Percentiles rank a stretch among this genome's conserved stretches.
phyloP scores from a whole-genome alignment of 208 protist species.

The Trypanosoma boissoni region DNA sequence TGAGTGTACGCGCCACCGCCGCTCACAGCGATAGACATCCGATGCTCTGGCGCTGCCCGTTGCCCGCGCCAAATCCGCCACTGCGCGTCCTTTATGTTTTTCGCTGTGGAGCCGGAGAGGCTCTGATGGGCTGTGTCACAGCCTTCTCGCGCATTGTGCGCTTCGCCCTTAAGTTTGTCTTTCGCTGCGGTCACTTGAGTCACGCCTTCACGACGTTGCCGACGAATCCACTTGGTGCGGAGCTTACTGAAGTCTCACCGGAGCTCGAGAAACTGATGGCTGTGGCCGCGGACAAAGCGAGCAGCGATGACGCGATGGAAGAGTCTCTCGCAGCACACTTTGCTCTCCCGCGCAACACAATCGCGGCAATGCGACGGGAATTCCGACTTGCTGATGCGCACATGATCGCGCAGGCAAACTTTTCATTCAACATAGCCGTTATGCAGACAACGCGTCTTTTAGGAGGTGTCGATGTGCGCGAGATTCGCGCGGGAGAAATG shows the following conservation, averaged over 20 bases:
- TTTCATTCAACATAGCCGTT: conserved; percentile 21
- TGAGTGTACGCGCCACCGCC: conserved; percentile 35
- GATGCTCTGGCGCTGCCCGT: conserved; percentile 30
- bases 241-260: conserved; percentile 22
- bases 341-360: conserved; percentile 31
- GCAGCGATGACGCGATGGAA: conserved; percentile 25
- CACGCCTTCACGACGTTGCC: conserved; percentile 39
- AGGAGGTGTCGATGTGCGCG: conserved; percentile 10
- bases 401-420: conserved; percentile 33
- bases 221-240: conserved; percentile 50
- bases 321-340: conserved; percentile 49
- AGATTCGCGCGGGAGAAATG: conserved; percentile 2
- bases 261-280: conserved; percentile 36
- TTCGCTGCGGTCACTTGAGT: conserved; percentile 39
- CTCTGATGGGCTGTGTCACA: conserved; percentile 40
- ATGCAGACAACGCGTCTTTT: neutral
- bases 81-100: conserved; percentile 28
- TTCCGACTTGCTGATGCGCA: conserved; percentile 38
- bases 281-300: conserved; percentile 14
- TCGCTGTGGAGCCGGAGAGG: conserved; percentile 34
- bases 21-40: conserved; percentile 48
- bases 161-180: conserved; percentile 53
- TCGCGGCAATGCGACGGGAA: conserved; percentile 59
- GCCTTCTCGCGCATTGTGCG: conserved; percentile 54
- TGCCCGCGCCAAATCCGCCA: conserved; percentile 6